Evolutionary conservation across 441 rosid genomes (phyloP), one percentile per base, ranked within the genome.

Genomic region (Capsella rubella): DNA sequence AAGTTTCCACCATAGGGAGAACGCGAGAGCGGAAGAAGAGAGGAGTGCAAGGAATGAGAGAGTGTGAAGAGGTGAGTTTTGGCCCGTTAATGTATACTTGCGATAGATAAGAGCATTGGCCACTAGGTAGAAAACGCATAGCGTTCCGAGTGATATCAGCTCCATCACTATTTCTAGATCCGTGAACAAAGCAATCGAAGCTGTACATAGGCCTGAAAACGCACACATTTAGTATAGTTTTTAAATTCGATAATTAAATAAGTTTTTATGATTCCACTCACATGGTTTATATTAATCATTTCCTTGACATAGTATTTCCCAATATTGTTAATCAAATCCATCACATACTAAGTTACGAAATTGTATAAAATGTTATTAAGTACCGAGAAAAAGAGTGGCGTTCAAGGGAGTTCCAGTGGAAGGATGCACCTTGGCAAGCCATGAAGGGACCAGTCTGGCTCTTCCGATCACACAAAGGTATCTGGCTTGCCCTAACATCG

Each of bases 401-500:
- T 93, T 93, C 76, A 90, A 77, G 29, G 97, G 98, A 42, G 98
- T 93, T 69, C 98, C 97, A 0, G 97, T 93, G 8, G 97, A 85
- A 82, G 97, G 96, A 80, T 91, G 88, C 43, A 93, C 98, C 87
- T 85, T 90, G 69, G 98, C 93, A 51, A 93, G 80, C 90, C 97
- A 93, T 37, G 82, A 86, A 21, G 98, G 98, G 55, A 86, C 97
- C 8, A 93, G 81, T 64, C 91, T 77, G 39, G 97, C 91, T 86
- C 98, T 87, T 42, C 89, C 96, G 47, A 93, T 85, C 47, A 93
- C 97, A 83, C 97, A 93, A 21, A 93, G 93, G 80, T 93, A 90
- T 79, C 97, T 83, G 10, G 98, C 93, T 80, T 93, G 98, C 31
- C 97, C 98, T 73, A 93, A 77, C 98, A 91, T 91, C 28, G 98